phyloP scores from a whole-genome alignment of 306 rosid genomes.

The Myrica gale region DNA sequence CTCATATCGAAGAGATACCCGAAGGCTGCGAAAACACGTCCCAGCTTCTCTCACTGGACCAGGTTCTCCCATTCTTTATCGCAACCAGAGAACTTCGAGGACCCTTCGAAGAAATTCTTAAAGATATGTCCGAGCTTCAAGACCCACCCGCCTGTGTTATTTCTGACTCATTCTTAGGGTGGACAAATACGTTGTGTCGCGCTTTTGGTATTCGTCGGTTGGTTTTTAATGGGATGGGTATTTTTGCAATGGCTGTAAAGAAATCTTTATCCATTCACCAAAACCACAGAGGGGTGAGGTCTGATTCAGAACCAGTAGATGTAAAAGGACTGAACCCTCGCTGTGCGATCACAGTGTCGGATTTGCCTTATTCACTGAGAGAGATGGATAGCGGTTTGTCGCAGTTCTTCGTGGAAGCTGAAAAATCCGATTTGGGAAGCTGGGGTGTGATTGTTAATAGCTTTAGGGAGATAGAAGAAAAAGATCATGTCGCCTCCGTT shows the following conservation, averaged over 20 bases:
- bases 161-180: slow-evolving; percentile 35
- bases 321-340: slow-evolving; percentile 20
- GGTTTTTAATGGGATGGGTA: slow-evolving; percentile 34
- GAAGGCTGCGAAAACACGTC: slow-evolving; percentile 5
- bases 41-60: neutral
- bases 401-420: slow-evolving; percentile 14
- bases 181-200: slow-evolving; percentile 29
- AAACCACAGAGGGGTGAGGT: neutral
- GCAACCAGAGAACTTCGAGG: slow-evolving; percentile 14
- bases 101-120: slow-evolving; percentile 25
- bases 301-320: neutral
- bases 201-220: slow-evolving; percentile 27
- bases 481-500: slow-evolving; percentile 5
- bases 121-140: slow-evolving; percentile 6
- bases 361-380: slow-evolving; percentile 21
- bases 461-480: slow-evolving; percentile 29
- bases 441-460: slow-evolving; percentile 35
- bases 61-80: neutral
- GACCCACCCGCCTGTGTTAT: slow-evolving; percentile 32
- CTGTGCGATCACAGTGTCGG: slow-evolving; percentile 2
- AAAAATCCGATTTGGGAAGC: slow-evolving; percentile 21
- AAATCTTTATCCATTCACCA: slow-evolving; percentile 24
- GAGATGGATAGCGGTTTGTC: neutral
- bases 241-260: slow-evolving; percentile 29
- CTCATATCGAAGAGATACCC: neutral